A percentile compares a stretch with the other conserved stretches of the same genome.
phyloP scores from a whole-genome alignment of 179 eudicot genomes.

The Nepenthes alata region DNA sequence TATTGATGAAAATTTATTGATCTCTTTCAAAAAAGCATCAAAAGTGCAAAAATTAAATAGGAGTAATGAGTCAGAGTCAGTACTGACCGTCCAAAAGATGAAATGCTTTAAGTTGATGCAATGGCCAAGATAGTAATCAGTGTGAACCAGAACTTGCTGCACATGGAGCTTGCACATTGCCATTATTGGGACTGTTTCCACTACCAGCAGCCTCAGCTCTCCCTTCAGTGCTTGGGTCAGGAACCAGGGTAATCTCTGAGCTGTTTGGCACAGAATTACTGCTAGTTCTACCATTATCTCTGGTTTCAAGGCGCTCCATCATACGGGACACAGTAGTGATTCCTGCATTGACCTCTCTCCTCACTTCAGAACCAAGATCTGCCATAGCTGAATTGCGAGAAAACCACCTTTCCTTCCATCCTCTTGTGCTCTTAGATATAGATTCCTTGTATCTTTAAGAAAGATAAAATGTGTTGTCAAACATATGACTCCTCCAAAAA shows the following conservation, averaged over 20 bases:
- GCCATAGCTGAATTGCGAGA: constrained; percentile 53
- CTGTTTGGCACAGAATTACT: constrained; percentile 27
- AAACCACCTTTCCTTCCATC: constrained; percentile 92
- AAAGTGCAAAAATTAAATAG: too few relatives aligned
- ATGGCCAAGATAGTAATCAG: constrained; percentile 12
- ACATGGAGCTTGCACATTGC: constrained; percentile 26
- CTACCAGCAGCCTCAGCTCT: constrained; percentile 12
- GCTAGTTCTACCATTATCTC: constrained; percentile 28
- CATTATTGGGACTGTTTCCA: constrained; percentile 18
- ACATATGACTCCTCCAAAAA: too few relatives aligned
- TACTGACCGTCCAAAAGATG: constrained; percentile 1
- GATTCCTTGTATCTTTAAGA: constrained; percentile 73
- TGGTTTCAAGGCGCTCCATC: constrained; percentile 67
- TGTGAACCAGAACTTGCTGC: constrained; percentile 40
- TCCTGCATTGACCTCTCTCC: constrained; percentile 48
- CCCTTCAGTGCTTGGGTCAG: constrained; percentile 20
- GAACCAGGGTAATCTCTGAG: constrained; percentile 29
- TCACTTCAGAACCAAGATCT: constrained; percentile 48
- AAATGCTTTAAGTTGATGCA: constrained; percentile 23
- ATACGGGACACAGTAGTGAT: constrained; percentile 53
- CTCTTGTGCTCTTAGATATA: constrained; percentile 70
- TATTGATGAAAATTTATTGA: too few relatives aligned
- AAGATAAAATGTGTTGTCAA: neutral
- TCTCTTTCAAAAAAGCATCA: too few relatives aligned
- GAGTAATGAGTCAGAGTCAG: too few relatives aligned